Percentiles rank a stretch among this genome's conserved stretches.
Evolutionary conservation across 2,329 filamentous ascomycete genomes (phyloP).

Genomic region (Beauveria rudraprayagi): DNA sequence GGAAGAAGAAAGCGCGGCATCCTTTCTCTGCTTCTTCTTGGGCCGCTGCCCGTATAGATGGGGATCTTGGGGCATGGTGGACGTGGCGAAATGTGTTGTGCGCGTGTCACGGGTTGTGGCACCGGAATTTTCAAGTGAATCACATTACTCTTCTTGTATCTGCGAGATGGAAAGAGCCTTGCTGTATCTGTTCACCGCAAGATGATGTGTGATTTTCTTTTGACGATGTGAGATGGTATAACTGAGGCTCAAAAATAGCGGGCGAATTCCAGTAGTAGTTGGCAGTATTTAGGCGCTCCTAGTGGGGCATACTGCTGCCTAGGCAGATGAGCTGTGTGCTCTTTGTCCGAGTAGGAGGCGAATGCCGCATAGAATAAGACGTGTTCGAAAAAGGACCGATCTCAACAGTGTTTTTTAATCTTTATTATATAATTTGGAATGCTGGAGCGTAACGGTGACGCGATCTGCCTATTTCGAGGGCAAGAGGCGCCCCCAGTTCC

Average conservation of each 20-base stretch:
- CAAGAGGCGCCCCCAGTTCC: no score
- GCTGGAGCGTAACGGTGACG: no score
- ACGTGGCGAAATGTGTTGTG: neutral
- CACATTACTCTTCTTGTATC: neutral
- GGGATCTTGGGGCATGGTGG: constrained; percentile 47
- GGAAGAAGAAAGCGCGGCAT: constrained; percentile 62
- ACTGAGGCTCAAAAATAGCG: neutral
- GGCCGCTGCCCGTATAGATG: constrained; percentile 70
- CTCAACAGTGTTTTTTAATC: no score
- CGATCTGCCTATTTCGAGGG: no score
- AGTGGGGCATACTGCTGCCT: no score
- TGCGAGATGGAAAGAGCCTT: neutral
- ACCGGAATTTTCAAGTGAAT: neutral
- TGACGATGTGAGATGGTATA: neutral
- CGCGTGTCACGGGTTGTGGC: neutral
- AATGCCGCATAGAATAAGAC: no score
- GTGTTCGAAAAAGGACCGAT: no score
- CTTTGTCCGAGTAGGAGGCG: no score
- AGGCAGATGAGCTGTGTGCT: no score
- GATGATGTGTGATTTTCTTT: neutral
- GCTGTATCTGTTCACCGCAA: neutral
- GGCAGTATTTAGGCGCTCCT: neutral
- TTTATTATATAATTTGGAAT: no score
- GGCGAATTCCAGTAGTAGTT: no score
- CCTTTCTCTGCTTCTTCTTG: constrained; percentile 60